Percentiles rank a stretch among this genome's conserved stretches.
These are phyloP conservation scores for Pichia kluyveri DNA, from an alignment of 805 yeast species.

Conservation along the genomic window DNA sequence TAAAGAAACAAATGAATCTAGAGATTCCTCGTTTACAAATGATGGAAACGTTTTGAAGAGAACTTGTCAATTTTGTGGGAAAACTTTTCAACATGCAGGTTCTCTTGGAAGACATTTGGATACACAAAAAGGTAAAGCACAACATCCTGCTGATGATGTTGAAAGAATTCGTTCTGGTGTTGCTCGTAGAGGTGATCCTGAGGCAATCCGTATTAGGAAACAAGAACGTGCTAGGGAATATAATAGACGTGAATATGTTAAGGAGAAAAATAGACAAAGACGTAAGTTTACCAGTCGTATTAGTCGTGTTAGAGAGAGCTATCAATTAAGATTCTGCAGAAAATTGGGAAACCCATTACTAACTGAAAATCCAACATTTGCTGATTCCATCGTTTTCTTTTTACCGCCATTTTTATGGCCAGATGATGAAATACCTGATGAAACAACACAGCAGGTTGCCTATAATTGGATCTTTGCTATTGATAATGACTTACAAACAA, in stretches of 20 bases:
- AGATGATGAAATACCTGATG: constrained; percentile 22
- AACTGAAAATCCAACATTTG: constrained; percentile 39
- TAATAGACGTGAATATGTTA: constrained; percentile 39
- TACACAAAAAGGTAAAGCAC: constrained; percentile 40
- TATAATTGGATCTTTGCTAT: background rate
- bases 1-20: background rate
- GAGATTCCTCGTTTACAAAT: background rate
- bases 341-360: constrained; percentile 30
- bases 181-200: constrained; percentile 41
- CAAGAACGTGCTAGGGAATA: constrained; percentile 33
- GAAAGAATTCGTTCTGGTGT: constrained; percentile 39
- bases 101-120: constrained; percentile 55
- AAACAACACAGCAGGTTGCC: background rate
- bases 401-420: constrained; percentile 41
- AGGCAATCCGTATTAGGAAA: constrained; percentile 31
- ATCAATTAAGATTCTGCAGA: constrained; percentile 28
- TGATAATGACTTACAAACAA: background rate
- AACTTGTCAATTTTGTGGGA: constrained; percentile 35
- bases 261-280: constrained; percentile 35
- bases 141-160: constrained; percentile 43
- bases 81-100: constrained; percentile 47
- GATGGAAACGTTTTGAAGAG: background rate
- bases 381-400: constrained; percentile 39
- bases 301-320: constrained; percentile 30
- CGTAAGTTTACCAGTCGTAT: constrained; percentile 36